phyloP scores from a whole-genome alignment of 305 asterid genomes.

The Fraxinus baroniana region DNA sequence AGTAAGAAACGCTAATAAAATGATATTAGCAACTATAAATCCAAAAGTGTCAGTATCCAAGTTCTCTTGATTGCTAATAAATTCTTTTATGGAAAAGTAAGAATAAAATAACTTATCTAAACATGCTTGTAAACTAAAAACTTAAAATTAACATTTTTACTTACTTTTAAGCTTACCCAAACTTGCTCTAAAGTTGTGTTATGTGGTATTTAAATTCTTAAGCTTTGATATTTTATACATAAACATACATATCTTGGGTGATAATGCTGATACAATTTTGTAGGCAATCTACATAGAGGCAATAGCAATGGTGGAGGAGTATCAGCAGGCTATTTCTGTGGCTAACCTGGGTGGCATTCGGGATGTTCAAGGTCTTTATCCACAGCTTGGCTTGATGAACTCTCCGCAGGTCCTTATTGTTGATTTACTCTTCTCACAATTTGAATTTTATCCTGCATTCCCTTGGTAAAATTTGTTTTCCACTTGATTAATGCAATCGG shows the following conservation, averaged over 20 bases:
- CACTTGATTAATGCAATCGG: not conserved
- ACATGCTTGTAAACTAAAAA: not conserved
- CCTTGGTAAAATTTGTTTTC: slow-evolving; percentile 5
- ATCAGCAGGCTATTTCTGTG: slow-evolving; percentile 76
- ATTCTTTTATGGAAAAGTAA: not conserved
- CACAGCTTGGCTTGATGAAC: slow-evolving; percentile 70
- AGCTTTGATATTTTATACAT: not conserved
- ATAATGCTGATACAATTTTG: slow-evolving; percentile 3
- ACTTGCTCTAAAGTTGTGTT: not conserved
- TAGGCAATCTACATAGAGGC: slow-evolving; percentile 89
- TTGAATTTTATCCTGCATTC: not conserved
- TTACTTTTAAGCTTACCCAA: not conserved
- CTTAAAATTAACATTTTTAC: not conserved
- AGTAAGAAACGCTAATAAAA: not conserved
- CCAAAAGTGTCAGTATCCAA: not conserved
- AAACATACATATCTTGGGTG: not conserved
- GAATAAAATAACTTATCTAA: not conserved
- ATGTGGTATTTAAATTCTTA: not conserved
- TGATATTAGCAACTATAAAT: not conserved
- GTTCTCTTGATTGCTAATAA: not conserved
- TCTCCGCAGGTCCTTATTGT: slow-evolving; percentile 64
- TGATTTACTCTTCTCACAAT: not conserved
- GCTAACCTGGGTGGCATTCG: slow-evolving; percentile 71
- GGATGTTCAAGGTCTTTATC: slow-evolving; percentile 66
- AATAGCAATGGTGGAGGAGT: slow-evolving; percentile 89